Base-by-base conservation (phyloP, 169 alveolate genomes). In the Blepharisma undulans region DNA sequence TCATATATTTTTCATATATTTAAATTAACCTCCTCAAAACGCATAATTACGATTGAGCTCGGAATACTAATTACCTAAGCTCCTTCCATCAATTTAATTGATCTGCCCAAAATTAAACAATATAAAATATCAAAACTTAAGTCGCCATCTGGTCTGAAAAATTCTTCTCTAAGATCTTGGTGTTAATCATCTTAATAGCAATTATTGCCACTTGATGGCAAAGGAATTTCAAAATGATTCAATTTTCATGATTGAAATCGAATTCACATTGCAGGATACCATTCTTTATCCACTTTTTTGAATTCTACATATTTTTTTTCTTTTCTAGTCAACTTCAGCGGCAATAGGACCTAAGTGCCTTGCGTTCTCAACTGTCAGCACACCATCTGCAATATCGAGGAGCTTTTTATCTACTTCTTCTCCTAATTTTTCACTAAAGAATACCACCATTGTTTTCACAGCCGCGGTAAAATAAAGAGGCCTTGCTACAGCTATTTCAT, bases 401-500 rank as follows among this genome's bases (percentile, higher is more conserved):
- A 27, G 16, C 18, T 78, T 36, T 1, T 7, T 27, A n/a, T 78
- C 18, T 14, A 29, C 12, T 12, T 32, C 86, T 22, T 32, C 25
- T 32, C 14, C 66, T 1, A 22, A 12, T 21, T 25, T 29, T 10
- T 2, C 86, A 29, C 66, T 29, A 34, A 78, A 25, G 34, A 78
- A 29, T 27, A 78, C 18, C 60, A 5, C 34, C 25, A 78, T 27
- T 27, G 71, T 27, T 78, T 30, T 78, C 16, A 78, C 1, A 78
- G 66, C 34, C 10, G 61, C 60, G 10, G 34, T 78, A 32, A 29
- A 78, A 32, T 29, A 29, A 25, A 78, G 34, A 78, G 86, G 86
- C 25, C 86, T 25, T 27, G 86, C 86, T 1, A 78, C 60, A 78
- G 86, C 86, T 27, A 78, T 78, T 78, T 78, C 34, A 29, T 32